Percentiles rank a stretch among this genome's conserved stretches.
Evolutionary conservation across 306 rosid genomes (phyloP).

Genomic region (Lathyrus tuberosus): DNA sequence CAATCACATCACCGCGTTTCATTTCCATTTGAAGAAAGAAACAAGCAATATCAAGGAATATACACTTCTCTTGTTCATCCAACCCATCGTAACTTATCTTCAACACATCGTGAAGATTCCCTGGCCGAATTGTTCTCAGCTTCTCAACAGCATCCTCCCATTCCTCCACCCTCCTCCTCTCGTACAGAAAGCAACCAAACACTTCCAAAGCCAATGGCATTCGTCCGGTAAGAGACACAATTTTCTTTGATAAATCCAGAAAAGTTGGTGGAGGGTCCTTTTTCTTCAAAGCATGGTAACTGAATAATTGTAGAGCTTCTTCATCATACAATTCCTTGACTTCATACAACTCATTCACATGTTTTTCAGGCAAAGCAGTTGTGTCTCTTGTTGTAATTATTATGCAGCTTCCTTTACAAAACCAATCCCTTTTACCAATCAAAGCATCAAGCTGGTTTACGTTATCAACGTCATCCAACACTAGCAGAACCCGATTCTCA

Average conservation of each 20-base stretch:
- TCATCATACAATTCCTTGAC: conserved; percentile 45
- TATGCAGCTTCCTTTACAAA: conserved; percentile 57
- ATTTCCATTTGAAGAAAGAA: conserved; percentile 50
- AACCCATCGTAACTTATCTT: conserved; percentile 59
- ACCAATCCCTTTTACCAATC: conserved; percentile 50
- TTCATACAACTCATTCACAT: conserved; percentile 41
- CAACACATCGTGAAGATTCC: conserved; percentile 59
- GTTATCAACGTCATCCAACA: conserved; percentile 66
- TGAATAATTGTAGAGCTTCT: conserved; percentile 55
- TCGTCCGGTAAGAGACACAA: conserved; percentile 57
- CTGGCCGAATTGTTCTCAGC: conserved; percentile 46
- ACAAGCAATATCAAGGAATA: conserved; percentile 69
- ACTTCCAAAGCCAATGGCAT: conserved; percentile 78
- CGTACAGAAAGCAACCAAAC: conserved; percentile 58
- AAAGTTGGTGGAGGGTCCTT: conserved; percentile 40
- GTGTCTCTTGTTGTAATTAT: conserved; percentile 63
- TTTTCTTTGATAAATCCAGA: conserved; percentile 41
- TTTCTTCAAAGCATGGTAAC: conserved; percentile 59
- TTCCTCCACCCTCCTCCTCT: conserved; percentile 48
- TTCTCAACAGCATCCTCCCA: conserved; percentile 57
- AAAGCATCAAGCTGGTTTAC: conserved; percentile 47
- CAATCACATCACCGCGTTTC: conserved; percentile 53
- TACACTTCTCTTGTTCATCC: conserved; percentile 50
- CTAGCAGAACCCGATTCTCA: conserved; percentile 51
- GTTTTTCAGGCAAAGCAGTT: conserved; percentile 26